Percentiles rank a stretch among this genome's conserved stretches.
Evolutionary conservation across 352 stramenopile genomes (phyloP).

Genomic region (Phytophthora sp.): DNA sequence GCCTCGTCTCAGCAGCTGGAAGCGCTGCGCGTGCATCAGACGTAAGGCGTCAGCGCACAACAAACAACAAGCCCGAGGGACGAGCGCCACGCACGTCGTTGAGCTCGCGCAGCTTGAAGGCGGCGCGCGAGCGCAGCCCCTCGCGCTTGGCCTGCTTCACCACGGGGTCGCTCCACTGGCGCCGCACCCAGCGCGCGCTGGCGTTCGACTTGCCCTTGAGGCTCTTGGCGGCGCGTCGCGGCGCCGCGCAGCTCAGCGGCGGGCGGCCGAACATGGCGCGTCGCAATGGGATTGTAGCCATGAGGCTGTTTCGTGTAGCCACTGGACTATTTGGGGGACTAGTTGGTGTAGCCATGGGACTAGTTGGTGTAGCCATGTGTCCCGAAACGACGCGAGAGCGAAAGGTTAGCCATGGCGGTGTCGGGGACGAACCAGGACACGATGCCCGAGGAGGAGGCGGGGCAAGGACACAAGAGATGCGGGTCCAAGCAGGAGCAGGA

Average conservation of each 20-base stretch:
- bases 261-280: neutral
- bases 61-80: neutral
- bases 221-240: constrained; percentile 66
- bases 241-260: constrained; percentile 3
- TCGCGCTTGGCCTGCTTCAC: constrained; percentile 89
- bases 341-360: neutral
- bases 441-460: constrained; percentile 4
- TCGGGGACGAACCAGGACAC: neutral
- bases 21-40: neutral
- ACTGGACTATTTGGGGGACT: neutral
- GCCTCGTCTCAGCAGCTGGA: constrained; percentile 64
- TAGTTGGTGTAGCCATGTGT: constrained; percentile 9
- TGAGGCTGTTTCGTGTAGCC: no score
- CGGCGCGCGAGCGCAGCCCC: constrained; percentile 78
- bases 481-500: constrained; percentile 9
- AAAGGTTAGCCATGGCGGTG: neutral
- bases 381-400: constrained; percentile 13
- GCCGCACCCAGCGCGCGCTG: constrained; percentile 84
- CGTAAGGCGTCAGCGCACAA: neutral
- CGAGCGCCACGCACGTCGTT: constrained; percentile 51
- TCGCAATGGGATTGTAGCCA: neutral
- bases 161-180: constrained; percentile 84
- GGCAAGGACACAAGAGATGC: neutral
- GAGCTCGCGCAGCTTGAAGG: constrained; percentile 86
- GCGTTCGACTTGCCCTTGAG: constrained; percentile 86